A percentile compares a stretch with the other conserved stretches of the same genome.
Conservation (phyloP, 345 rosid genomes). For the Rhizophora apiculata region DNA sequence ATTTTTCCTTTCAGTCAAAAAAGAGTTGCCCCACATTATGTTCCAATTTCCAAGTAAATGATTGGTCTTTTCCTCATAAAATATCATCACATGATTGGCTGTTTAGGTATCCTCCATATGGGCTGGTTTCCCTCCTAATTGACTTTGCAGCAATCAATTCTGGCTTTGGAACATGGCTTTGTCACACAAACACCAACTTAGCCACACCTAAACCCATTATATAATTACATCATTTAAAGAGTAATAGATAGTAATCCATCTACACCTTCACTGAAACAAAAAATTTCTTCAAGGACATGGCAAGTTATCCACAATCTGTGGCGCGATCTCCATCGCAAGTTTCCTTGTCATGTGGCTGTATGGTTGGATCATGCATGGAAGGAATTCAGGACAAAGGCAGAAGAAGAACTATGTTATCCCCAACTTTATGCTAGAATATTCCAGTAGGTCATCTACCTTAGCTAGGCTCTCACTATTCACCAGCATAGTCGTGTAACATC, state of each 20-base stretch:
- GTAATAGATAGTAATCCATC: no score
- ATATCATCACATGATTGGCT: constrained; percentile 4
- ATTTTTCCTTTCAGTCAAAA: neutral
- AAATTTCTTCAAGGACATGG: no score
- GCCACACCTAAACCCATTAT: neutral
- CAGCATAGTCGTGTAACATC: neutral
- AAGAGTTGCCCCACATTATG: constrained; percentile 3
- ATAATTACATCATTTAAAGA: no score
- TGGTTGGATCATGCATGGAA: no score
- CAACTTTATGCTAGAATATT: no score
- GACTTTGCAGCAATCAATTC: neutral
- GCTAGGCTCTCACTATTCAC: neutral
- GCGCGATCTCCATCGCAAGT: no score
- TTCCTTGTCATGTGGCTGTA: no score
- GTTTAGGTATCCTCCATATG: neutral
- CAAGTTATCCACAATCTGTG: no score
- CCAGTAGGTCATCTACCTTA: no score
- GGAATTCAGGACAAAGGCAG: no score
- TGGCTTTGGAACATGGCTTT: constrained; percentile 1
- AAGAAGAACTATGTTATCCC: no score
- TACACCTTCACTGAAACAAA: no score
- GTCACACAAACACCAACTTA: neutral
- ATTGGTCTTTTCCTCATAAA: neutral
- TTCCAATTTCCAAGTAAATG: neutral
- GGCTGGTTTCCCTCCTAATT: neutral